A percentile compares a stretch with the other conserved stretches of the same genome.
These are phyloP conservation scores for Talaromyces albobiverticillius DNA, from an alignment of 2,329 filamentous ascomycete genomes.

Conservation along the genomic window DNA sequence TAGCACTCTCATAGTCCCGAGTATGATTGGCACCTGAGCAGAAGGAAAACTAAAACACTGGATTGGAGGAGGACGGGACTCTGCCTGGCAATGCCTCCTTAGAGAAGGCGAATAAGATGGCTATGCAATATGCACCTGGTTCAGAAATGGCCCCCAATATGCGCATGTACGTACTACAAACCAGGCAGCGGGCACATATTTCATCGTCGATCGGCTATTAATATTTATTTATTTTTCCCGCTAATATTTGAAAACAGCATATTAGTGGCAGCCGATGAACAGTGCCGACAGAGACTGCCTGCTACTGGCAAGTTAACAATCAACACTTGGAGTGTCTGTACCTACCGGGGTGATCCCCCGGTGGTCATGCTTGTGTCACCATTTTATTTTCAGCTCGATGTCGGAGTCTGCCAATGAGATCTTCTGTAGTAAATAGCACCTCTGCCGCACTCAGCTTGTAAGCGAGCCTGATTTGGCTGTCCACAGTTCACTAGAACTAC, in stretches of 20 bases:
- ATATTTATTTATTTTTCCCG: background rate
- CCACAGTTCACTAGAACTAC: too few species aligned
- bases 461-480: background rate
- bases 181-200: background rate
- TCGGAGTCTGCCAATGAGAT: too few species aligned
- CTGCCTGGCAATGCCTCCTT: too few species aligned
- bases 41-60: too few species aligned
- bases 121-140: background rate
- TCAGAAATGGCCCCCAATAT: slow-evolving; percentile 2
- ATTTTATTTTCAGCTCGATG: background rate
- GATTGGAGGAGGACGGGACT: too few species aligned
- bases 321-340: background rate
- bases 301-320: background rate
- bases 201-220: background rate
- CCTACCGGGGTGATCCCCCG: too few species aligned
- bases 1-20: too few species aligned
- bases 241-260: too few species aligned
- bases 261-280: too few species aligned
- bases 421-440: too few species aligned
- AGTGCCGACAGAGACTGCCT: background rate
- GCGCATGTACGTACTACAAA: background rate
- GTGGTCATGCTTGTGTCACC: background rate
- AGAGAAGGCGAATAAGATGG: too few species aligned
- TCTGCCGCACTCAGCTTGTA: background rate
- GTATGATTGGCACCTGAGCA: too few species aligned